Percentiles rank a stretch among this genome's conserved stretches.
Conservation (phyloP, 306 rosid species). For the Psophocarpus tetragonolobus region DNA sequence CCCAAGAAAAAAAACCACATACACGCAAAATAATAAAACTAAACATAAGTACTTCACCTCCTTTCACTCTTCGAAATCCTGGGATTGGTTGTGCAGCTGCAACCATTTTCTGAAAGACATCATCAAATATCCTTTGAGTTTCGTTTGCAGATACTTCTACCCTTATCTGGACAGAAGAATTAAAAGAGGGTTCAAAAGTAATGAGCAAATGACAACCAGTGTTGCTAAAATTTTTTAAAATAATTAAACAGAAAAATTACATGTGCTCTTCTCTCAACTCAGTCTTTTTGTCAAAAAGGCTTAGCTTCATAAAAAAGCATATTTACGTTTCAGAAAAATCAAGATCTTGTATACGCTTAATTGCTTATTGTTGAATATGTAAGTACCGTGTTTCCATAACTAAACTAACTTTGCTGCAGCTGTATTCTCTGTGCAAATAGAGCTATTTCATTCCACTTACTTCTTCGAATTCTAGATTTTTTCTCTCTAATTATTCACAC, state of each 20-base stretch:
- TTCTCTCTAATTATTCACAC: background rate
- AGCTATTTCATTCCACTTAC: background rate
- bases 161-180: conserved; percentile 52
- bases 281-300: conserved; percentile 11
- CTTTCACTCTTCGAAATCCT: conserved; percentile 91
- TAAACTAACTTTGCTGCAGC: background rate
- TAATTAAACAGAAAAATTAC: background rate
- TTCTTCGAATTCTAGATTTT: background rate
- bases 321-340: conserved; percentile 21
- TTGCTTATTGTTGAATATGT: background rate
- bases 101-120: conserved; percentile 74
- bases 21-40: background rate
- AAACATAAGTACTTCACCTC: conserved; percentile 56
- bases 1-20: too few relatives aligned
- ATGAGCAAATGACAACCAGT: background rate
- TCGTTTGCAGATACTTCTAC: conserved; percentile 66
- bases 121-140: conserved; percentile 65
- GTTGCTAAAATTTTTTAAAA: background rate
- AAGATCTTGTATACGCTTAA: background rate
- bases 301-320: conserved; percentile 10
- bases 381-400: background rate
- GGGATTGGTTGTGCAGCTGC: conserved; percentile 93
- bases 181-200: background rate
- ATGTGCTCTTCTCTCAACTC: background rate
- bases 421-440: background rate